Base-by-base conservation (phyloP, 139 green algal genomes). In the Auxenochlorella pyrenoidosa region DNA sequence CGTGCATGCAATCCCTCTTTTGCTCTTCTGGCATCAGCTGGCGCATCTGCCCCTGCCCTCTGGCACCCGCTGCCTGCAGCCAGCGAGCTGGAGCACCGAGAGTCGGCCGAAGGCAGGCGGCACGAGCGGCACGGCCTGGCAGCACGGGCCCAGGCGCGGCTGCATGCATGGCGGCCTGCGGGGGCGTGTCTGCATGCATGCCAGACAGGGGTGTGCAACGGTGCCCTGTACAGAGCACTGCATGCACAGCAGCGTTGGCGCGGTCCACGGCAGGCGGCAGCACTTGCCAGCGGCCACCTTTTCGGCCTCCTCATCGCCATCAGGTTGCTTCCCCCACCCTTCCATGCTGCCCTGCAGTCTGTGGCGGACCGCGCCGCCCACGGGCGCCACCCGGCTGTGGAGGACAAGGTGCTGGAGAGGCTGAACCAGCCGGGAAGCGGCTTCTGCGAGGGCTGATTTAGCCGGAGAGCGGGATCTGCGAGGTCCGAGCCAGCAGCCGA, bases 381-480 rank as follows among this genome's bases (percentile, higher is more conserved):
- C 51, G 78, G 78, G 21, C 43, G 41, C 28, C 78, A 84, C 78
- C 54, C 78, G 0, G 54, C 54, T 10, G 36, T 71, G 36, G 78
- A 84, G 34, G 51, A 84, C 18, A 84, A 72, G 36, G 78, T 84
- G 34, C 36, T 72, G 51, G 58, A 84, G 78, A 54, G 70, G 54
- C 78, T 84, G 3, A 84, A 84, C 54, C 51, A 84, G 78, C 78
- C 78, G 5, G 78, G 78, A 12, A 36, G 28, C 38, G 78, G 78
- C 54, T 84, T 72, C 54, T 72, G 78, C 78, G 34, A 70, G 54
- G 54, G 54, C 78, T 84, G 78, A n/a, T n/a, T n/a, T n/a, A 84
- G 78, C 78, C 78, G 5, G 78, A 54, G 13, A 36, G 28, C 38
- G 78, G 78, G 34, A 73, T 72, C 54, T 72, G 78, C 78, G 34